Evolutionary conservation across 2,329 filamentous ascomycete species (phyloP).

Genomic region (Arthrinium puccinioides): DNA sequence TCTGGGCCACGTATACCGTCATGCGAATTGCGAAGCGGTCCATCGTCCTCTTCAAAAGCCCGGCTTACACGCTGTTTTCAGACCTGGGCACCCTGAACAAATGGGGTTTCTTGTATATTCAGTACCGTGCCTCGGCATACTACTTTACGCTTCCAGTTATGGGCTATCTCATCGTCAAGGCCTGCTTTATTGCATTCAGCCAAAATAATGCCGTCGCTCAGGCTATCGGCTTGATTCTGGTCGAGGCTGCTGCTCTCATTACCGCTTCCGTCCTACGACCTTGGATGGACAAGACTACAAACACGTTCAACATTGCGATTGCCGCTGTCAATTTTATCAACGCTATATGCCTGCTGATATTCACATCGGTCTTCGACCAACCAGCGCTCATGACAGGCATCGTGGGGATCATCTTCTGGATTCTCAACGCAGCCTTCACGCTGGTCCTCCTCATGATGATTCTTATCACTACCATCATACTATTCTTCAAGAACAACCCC

Average conservation of each 20-base stretch:
- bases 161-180: slow-evolving; percentile 75
- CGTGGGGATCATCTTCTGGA: slow-evolving; percentile 83
- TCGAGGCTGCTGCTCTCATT: slow-evolving; percentile 75
- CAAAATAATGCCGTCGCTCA: slow-evolving; percentile 67
- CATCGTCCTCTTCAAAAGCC: slow-evolving; percentile 87
- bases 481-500: slow-evolving; percentile 86
- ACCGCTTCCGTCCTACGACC: slow-evolving; percentile 73
- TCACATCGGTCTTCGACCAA: slow-evolving; percentile 79
- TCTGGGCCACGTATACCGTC: slow-evolving; percentile 85
- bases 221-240: slow-evolving; percentile 73
- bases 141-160: slow-evolving; percentile 85
- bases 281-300: slow-evolving; percentile 99
- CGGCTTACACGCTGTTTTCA: slow-evolving; percentile 93
- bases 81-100: slow-evolving; percentile 93
- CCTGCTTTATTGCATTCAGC: slow-evolving; percentile 77
- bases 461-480: slow-evolving; percentile 62
- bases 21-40: slow-evolving; percentile 83
- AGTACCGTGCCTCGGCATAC: slow-evolving; percentile 92
- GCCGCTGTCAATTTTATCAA: slow-evolving; percentile 86
- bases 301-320: slow-evolving; percentile 92
- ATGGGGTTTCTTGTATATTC: slow-evolving; percentile 96
- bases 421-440: slow-evolving; percentile 78
- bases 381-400: slow-evolving; percentile 79
- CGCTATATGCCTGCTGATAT: slow-evolving; percentile 80
- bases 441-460: slow-evolving; percentile 78